Evolutionary conservation across 2,329 filamentous ascomycete genomes (phyloP).

Genomic region (Hawksworthiomyces lignivorus): DNA sequence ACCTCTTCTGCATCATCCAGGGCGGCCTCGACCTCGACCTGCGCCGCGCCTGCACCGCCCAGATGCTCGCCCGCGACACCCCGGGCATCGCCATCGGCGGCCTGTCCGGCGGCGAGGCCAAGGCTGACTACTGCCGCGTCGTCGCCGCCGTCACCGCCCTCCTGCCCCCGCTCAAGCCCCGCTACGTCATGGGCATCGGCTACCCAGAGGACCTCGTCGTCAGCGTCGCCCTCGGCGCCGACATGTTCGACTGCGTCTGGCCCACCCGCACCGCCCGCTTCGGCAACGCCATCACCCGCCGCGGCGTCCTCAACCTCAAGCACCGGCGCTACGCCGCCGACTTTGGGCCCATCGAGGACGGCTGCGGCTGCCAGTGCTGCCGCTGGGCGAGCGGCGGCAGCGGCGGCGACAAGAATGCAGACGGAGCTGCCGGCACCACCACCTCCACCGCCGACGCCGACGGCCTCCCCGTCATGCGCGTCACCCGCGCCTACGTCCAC

Average conservation of each 20-base stretch:
- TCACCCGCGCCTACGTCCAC: slow-evolving; percentile 84
- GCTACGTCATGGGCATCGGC: slow-evolving; percentile 98
- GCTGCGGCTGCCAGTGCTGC: slow-evolving; percentile 76
- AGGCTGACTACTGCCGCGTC: slow-evolving; percentile 84
- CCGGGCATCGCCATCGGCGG: slow-evolving; percentile 96
- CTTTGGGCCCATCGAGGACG: slow-evolving; percentile 75
- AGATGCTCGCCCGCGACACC: slow-evolving; percentile 86
- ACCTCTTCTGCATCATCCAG: slow-evolving; percentile 98
- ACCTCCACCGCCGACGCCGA: slow-evolving; percentile 52
- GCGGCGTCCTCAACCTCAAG: slow-evolving; percentile 77
- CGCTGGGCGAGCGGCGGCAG: slow-evolving; percentile 37
- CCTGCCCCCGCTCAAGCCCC: slow-evolving; percentile 84
- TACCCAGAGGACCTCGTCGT: slow-evolving; percentile 96
- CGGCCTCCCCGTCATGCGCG: slow-evolving; percentile 42
- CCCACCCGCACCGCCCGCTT: slow-evolving; percentile 93
- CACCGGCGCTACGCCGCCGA: slow-evolving; percentile 69
- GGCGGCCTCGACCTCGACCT: slow-evolving; percentile 86
- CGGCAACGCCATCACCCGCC: slow-evolving; percentile 80
- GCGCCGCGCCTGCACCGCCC: slow-evolving; percentile 70
- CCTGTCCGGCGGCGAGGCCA: slow-evolving; percentile 89
- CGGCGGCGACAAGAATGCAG: no score
- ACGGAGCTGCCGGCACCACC: no score
- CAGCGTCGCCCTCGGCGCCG: slow-evolving; percentile 84
- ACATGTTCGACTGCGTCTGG: slow-evolving; percentile 99
- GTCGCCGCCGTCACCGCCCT: slow-evolving; percentile 78